Base-by-base conservation (phyloP, 2,329 filamentous ascomycete species). In the Penicillium sp. region DNA sequence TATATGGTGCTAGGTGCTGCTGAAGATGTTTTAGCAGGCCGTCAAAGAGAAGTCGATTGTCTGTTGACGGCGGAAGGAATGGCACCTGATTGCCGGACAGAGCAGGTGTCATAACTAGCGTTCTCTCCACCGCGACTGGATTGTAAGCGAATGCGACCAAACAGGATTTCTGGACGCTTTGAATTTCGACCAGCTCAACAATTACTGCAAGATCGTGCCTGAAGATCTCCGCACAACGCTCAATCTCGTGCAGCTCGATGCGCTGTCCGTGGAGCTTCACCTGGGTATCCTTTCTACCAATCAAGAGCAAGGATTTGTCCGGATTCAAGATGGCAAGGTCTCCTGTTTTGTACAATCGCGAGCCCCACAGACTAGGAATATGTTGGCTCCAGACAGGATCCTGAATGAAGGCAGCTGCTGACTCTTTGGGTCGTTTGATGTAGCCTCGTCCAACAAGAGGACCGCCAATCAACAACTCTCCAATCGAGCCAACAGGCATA, bases 221-320 rank as follows among this genome's bases (percentile, higher is more conserved):
- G 22, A 16, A 29, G 11, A 9, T 14, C 9, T 29, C 29, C 2
- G 22, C 42, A 64, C 31, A 36, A 47, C 62, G 52, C 42, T 71
- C 68, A 19, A 71, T 55, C 49, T 69, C 66, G 5, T 59, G 62
- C 2, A 68, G 54, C 41, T 71, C 68, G 12, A 71, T 54, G 7
- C 68, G 56, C 36, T 70, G 67, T 2, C 68, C 68, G 19, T 61
- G 56, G 3, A 71, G 25, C 40, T 71, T 70, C 18, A 69, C 62
- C 53, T 71, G 68, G 4, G 25, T 51, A 34, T 70, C 68, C 31
- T 62, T 65, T 31, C 68, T 57, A 6, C 68, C 66, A 12, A 67
- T 51, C 36, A 66, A 70, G 13, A 53, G 41, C 6, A 68, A 55
- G 5, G 54, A 58, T 5, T 65, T 65, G 41, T 68, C 62, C 1